A percentile compares a stretch with the other conserved stretches of the same genome.
Conservation (phyloP, 2,329 filamentous ascomycete species). For the Xylaria sp. region DNA sequence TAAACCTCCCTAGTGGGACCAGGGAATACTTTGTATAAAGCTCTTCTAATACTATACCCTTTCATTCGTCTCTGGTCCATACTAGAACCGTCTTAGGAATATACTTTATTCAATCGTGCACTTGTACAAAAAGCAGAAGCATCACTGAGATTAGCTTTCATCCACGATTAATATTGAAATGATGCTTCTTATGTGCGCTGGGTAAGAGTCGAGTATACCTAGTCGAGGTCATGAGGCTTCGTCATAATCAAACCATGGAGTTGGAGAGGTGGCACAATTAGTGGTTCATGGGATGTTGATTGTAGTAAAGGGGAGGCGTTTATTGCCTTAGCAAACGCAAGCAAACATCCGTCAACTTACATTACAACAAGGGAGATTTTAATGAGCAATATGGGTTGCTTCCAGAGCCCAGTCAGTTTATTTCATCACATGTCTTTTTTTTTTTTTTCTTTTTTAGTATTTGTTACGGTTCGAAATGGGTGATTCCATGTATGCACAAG, state of each 20-base stretch:
- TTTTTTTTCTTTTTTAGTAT: no score
- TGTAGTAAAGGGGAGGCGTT: background rate
- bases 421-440: background rate
- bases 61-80: slow-evolving; percentile 41
- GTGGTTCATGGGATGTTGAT: background rate
- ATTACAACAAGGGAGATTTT: background rate
- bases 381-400: background rate
- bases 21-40: slow-evolving; percentile 45
- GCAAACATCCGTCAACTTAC: no score
- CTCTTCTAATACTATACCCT: slow-evolving; percentile 46
- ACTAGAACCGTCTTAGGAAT: background rate
- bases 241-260: background rate
- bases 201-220: background rate
- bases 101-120: background rate
- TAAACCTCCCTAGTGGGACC: slow-evolving; percentile 18
- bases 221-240: background rate
- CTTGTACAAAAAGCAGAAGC: background rate
- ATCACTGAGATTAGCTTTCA: background rate
- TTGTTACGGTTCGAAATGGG: background rate
- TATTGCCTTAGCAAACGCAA: background rate
- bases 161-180: background rate
- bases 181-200: background rate
- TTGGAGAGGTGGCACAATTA: background rate
- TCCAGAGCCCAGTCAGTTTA: background rate
- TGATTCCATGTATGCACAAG: no score